Evolutionary conservation across 2,329 filamentous ascomycete genomes (phyloP).

Genomic region (Penicillium capsulatum): DNA sequence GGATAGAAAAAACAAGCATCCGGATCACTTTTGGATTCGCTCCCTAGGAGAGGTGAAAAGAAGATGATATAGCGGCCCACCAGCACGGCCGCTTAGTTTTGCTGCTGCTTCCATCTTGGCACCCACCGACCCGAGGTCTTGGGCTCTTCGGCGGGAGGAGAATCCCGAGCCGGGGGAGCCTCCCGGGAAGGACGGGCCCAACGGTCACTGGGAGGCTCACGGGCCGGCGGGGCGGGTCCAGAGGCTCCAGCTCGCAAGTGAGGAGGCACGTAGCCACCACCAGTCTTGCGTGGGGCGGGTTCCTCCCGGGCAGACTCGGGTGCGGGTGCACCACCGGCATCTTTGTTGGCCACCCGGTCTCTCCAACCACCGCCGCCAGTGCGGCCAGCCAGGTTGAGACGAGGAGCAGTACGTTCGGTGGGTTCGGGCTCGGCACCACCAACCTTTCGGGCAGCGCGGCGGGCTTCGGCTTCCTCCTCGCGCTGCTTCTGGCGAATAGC

Average conservation of each 20-base stretch:
- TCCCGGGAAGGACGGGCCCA: constrained; percentile 31
- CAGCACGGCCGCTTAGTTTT: constrained; percentile 25
- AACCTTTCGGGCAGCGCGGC: constrained; percentile 64
- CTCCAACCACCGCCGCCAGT: constrained; percentile 53
- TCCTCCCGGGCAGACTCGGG: constrained; percentile 28
- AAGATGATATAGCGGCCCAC: constrained; percentile 19
- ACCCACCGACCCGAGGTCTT: constrained; percentile 35
- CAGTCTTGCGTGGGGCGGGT: constrained; percentile 24
- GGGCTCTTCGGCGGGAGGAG: constrained; percentile 26
- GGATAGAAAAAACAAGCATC: constrained; percentile 21
- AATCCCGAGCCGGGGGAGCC: constrained; percentile 28
- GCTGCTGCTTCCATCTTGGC: constrained; percentile 38
- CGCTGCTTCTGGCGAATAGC: constrained; percentile 68
- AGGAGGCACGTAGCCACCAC: constrained; percentile 41
- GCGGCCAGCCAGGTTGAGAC: constrained; percentile 51
- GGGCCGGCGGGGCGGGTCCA: constrained; percentile 22
- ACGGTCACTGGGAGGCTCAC: constrained; percentile 31
- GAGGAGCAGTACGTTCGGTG: constrained; percentile 50
- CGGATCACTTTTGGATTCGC: constrained; percentile 25
- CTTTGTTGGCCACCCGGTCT: constrained; percentile 55
- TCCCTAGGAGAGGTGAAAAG: constrained; percentile 17
- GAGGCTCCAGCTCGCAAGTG: constrained; percentile 34
- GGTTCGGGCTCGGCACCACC: constrained; percentile 48
- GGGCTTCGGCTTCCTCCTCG: constrained; percentile 82
- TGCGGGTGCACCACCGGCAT: constrained; percentile 23